Evolutionary conservation across 2,329 filamentous ascomycete species (phyloP).

Genomic region (Penicillium sp.): DNA sequence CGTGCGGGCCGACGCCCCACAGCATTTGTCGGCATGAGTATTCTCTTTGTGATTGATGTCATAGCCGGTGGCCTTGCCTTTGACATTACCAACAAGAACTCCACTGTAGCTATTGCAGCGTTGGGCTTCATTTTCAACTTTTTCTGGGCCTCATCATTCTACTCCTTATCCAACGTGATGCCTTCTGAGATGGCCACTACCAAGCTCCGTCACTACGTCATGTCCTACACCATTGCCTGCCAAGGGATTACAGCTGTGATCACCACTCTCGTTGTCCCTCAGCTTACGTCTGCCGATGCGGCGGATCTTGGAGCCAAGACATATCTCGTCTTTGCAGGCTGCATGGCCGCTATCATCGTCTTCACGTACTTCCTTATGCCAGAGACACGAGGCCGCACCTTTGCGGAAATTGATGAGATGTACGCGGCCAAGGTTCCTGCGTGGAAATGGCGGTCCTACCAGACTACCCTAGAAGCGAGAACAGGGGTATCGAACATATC

Average conservation of each 20-base stretch:
- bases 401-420: slow-evolving; percentile 37
- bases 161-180: slow-evolving; percentile 35
- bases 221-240: slow-evolving; percentile 39
- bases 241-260: slow-evolving; percentile 39
- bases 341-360: slow-evolving; percentile 30
- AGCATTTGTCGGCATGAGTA: slow-evolving; percentile 35
- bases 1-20: slow-evolving; percentile 36
- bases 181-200: slow-evolving; percentile 39
- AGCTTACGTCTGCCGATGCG: slow-evolving; percentile 34
- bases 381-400: slow-evolving; percentile 33
- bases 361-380: slow-evolving; percentile 33
- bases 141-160: slow-evolving; percentile 40
- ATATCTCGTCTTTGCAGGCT: slow-evolving; percentile 36
- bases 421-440: slow-evolving; percentile 33
- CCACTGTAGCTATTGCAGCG: slow-evolving; percentile 30
- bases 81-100: slow-evolving; percentile 20
- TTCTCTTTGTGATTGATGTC: slow-evolving; percentile 35
- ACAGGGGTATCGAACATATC: slow-evolving; percentile 2
- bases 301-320: slow-evolving; percentile 35
- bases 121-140: slow-evolving; percentile 40
- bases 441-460: slow-evolving; percentile 34
- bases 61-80: slow-evolving; percentile 37
- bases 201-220: slow-evolving; percentile 38
- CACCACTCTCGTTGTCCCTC: slow-evolving; percentile 41
- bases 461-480: slow-evolving; percentile 22